Percentiles rank a stretch among this genome's conserved stretches.
phyloP scores from a whole-genome alignment of 805 yeast species.

The Teunomyces funiuensis region DNA sequence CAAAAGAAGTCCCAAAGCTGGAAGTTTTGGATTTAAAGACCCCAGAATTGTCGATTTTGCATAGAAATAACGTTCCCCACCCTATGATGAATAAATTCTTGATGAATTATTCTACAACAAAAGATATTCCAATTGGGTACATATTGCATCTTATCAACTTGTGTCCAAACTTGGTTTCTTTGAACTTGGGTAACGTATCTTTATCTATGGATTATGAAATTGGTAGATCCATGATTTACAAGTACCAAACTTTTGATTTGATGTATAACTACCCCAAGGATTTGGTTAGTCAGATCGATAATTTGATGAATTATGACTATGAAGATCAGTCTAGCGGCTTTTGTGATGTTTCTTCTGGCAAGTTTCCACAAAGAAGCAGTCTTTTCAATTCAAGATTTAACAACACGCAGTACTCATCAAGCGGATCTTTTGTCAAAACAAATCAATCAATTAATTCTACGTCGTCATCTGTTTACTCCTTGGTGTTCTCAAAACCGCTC shows the following conservation, averaged over 20 bases:
- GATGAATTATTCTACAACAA: conserved; percentile 60
- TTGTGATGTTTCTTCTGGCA: not conserved
- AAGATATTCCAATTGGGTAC: conserved; percentile 78
- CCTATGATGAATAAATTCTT: conserved; percentile 64
- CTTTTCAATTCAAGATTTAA: conserved; percentile 1
- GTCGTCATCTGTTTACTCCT: conserved; percentile 27
- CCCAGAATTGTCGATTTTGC: conserved; percentile 1
- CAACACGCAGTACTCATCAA: not conserved
- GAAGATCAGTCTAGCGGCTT: conserved; percentile 3
- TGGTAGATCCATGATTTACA: conserved; percentile 31
- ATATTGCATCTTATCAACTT: conserved; percentile 64
- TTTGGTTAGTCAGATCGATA: conserved; percentile 23
- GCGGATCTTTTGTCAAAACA: not conserved
- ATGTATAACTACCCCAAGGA: conserved; percentile 39
- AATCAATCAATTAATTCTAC: conserved; percentile 9
- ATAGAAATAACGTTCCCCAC: conserved; percentile 32
- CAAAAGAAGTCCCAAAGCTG: conserved; percentile 5
- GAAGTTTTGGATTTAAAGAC: not conserved
- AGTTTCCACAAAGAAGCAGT: not conserved
- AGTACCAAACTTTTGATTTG: conserved; percentile 39
- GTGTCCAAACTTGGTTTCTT: conserved; percentile 57
- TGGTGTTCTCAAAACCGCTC: conserved; percentile 7
- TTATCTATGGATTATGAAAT: conserved; percentile 68
- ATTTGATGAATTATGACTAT: conserved; percentile 15
- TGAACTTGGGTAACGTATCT: conserved; percentile 63